A percentile compares a stretch with the other conserved stretches of the same genome.
phyloP scores from a whole-genome alignment of 225 moss, liverwort and hornwort genomes.

The Physcomitrellopsis africana region DNA sequence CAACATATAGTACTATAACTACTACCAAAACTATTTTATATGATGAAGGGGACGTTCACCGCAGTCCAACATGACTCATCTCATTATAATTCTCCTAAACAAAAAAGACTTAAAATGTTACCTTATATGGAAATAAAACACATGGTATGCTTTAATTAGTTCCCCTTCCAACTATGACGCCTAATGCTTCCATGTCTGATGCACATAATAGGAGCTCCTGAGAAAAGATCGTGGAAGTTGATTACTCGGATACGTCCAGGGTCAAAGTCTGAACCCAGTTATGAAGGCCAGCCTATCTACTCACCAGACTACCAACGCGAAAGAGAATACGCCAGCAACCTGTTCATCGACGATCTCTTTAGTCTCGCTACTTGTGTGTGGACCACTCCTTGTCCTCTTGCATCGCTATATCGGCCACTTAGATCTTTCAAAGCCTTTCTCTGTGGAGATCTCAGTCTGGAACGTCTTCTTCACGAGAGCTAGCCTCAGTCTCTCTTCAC shows the following conservation, averaged over 20 bases:
- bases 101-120: too few species aligned
- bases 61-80: too few species aligned
- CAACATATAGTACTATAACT: too few species aligned
- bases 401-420: not conserved
- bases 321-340: not conserved
- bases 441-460: not conserved
- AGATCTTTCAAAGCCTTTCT: not conserved
- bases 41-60: too few species aligned
- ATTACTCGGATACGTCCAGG: not conserved
- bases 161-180: too few species aligned
- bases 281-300: too few species aligned
- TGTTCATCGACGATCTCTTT: not conserved
- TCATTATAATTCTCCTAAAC: too few species aligned
- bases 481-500: too few species aligned
- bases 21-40: too few species aligned
- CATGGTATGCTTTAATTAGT: too few species aligned
- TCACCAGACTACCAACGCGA: not conserved
- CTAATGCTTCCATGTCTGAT: not conserved
- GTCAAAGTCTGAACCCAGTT: conserved; percentile 13
- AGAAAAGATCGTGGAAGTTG: too few species aligned
- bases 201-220: not conserved
- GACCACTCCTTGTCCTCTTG: not conserved
- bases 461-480: not conserved
- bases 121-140: too few species aligned
- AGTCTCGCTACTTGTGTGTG: not conserved